Base-by-base conservation (phyloP, 257 asterid species). In the Striga asiatica region DNA sequence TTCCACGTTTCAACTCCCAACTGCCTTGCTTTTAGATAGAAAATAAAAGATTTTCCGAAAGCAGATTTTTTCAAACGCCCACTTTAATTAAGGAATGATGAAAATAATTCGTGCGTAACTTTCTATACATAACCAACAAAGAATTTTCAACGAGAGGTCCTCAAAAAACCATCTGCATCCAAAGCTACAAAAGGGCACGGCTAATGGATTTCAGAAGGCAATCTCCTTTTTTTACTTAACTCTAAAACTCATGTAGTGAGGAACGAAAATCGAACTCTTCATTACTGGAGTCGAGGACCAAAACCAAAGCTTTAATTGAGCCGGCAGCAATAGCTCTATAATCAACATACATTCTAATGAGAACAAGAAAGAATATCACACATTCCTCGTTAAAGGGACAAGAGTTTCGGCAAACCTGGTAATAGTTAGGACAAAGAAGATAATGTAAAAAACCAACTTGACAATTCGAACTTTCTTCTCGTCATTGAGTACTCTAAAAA, bases 381-480 rank as follows among this genome's bases (percentile, higher is more conserved):
- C 5, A 8, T 27, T 48, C 43, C 13, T 50, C 56, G 14, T 52
- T 27, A 51, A 21, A 21, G 10, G 17, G 35, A 22, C 25, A 46
- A 8, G 13, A 29, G n/a, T 3, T 8, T 42, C 8, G 17, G 43
- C 82, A 43, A 67, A 91, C 98, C 96, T 84, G 80, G 76, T 69
- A 20, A 91, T 62, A 65, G 84, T 74, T 19, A 91, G 37, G 43
- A 78, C 78, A 16, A 91, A 82, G 65, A 91, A 74, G 54, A 80
- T 8, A 25, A 82, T 72, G 51, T 91, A 84, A 74, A 80, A 87
- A 8, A 68, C 88, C 52, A 91, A 73, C 88, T 87, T 91, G 62
- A 74, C 10, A 28, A 84, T 48, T 54, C 98, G 95, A 34, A 67
- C 71, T 68, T 72, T 91, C 76, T 87, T 87, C 81, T 91, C 96